Percentiles rank a stretch among this genome's conserved stretches.
phyloP scores from a whole-genome alignment of 495 filamentous ascomycete genomes.

The Aspergillus baeticus region DNA sequence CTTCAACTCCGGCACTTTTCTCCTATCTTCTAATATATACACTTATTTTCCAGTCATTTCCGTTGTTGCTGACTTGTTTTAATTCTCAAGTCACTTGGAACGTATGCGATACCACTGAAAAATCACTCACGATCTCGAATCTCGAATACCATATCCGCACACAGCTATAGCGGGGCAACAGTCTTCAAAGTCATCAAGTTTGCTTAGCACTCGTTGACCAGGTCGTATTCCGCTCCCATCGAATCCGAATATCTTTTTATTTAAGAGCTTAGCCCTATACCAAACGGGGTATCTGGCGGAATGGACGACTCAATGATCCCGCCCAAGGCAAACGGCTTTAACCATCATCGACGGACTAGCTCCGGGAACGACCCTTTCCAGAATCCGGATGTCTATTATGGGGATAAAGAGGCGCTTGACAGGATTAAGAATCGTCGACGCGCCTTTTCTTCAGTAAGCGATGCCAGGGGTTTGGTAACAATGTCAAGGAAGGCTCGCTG shows the following conservation, averaged over 20 bases:
- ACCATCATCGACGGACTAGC: conserved; percentile 25
- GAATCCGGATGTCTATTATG: conserved; percentile 51
- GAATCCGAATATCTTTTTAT: background rate
- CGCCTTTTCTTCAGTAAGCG: conserved; percentile 49
- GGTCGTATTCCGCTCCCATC: background rate
- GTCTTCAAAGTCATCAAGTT: background rate
- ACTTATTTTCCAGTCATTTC: background rate
- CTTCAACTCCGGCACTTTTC: background rate
- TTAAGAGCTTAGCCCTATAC: background rate
- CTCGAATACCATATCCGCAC: background rate
- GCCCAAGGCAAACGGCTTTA: conserved; percentile 16
- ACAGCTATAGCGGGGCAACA: background rate
- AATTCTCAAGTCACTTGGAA: background rate
- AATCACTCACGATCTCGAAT: background rate
- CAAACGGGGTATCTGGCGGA: background rate
- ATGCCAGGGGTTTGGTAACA: background rate
- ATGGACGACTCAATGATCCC: conserved; percentile 31
- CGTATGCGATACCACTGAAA: too few relatives aligned
- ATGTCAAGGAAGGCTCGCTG: background rate
- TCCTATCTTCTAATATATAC: background rate
- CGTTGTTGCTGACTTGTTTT: background rate
- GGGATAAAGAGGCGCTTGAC: conserved; percentile 36
- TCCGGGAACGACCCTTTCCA: conserved; percentile 45
- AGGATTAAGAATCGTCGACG: conserved; percentile 38
- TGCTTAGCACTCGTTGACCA: background rate